These are phyloP conservation scores for Thymus mandschuricus DNA, from an alignment of 257 asterid genomes.

Conservation along the genomic window DNA sequence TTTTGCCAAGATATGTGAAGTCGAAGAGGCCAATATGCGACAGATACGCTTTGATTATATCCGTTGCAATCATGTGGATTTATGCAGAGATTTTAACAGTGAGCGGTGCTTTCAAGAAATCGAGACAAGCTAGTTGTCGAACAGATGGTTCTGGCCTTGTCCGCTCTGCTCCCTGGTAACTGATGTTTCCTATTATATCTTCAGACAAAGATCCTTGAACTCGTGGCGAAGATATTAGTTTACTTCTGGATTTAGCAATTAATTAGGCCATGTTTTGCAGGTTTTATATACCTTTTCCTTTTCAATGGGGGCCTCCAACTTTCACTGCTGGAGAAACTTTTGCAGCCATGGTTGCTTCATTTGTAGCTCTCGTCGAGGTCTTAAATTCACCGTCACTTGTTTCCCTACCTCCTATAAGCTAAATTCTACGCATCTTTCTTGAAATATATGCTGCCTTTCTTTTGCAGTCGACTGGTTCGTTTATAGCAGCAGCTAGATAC, in stretches of 20 bases:
- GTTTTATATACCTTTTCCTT: conserved; percentile 70
- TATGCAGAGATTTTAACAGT: conserved; percentile 62
- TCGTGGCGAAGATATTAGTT: background rate
- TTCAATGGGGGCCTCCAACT: conserved; percentile 94
- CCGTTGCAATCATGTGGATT: conserved; percentile 61
- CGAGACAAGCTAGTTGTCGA: conserved; percentile 44
- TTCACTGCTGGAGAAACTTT: conserved; percentile 55
- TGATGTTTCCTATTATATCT: background rate
- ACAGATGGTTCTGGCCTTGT: conserved; percentile 63
- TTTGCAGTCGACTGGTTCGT: conserved; percentile 72
- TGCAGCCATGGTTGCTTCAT: conserved; percentile 59
- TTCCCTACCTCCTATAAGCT: too few relatives aligned
- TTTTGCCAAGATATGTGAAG: conserved; percentile 55
- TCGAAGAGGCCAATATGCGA: conserved; percentile 53
- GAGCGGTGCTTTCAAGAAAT: conserved; percentile 62
- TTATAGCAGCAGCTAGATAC: conserved; percentile 80
- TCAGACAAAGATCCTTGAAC: background rate
- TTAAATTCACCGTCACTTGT: conserved; percentile 1
- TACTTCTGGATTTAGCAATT: too few relatives aligned
- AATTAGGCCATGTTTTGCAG: conserved; percentile 35
- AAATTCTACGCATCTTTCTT: background rate
- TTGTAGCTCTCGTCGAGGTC: conserved; percentile 83
- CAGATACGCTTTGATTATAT: conserved; percentile 62
- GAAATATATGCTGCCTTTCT: background rate
- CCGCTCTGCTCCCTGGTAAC: conserved; percentile 61